Base-by-base conservation (phyloP, 331 rosid species). In the Acacia concinna region DNA sequence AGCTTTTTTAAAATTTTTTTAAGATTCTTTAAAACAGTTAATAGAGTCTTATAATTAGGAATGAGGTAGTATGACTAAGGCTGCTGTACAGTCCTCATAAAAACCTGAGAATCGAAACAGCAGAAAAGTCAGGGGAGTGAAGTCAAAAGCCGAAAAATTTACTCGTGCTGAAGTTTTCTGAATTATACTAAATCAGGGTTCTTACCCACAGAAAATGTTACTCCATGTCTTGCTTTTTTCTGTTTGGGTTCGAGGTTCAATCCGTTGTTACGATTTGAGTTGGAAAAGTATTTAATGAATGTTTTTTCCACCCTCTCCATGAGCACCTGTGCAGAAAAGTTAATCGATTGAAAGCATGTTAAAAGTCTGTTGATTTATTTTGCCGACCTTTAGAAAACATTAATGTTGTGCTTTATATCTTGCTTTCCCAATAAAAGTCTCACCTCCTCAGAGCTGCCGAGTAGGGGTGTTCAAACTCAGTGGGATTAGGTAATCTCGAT, bases 381-480 rank as follows among this genome's bases (percentile, higher is more conserved):
- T 9, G 28, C 34, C 44, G 7, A 17, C 0, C 21, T 65, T 34
- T 32, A 43, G 11, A 41, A 14, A 74, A 57, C 25, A 11, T 49
- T 65, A 6, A 49, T 40, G 64, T 66, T 60, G 27, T 14, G 11
- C 56, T 41, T 37, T 30, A 11, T 7, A 63, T 15, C 17, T 57
- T 28, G 52, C 51, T 59, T 30, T 67, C 51, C 21, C 20, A 4
- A 21, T 0, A n/a, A 25, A 63, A 60, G 25, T 65, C 84, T 79
- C 41, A 88, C 97, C 88, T 90, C 94, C 20, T 88, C 94, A n/a
- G 89, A 88, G 84, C 88, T 83, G n/a, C 97, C 91, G 57, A n/a
- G n/a, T n/a, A n/a, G n/a, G n/a, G n/a, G n/a, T n/a, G n/a, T n/a
- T n/a, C n/a, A n/a, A n/a, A n/a, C n/a, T n/a, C n/a, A n/a, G n/a